phyloP scores from a whole-genome alignment of 177 flowering plant genomes.

The Vitis hybrid region DNA sequence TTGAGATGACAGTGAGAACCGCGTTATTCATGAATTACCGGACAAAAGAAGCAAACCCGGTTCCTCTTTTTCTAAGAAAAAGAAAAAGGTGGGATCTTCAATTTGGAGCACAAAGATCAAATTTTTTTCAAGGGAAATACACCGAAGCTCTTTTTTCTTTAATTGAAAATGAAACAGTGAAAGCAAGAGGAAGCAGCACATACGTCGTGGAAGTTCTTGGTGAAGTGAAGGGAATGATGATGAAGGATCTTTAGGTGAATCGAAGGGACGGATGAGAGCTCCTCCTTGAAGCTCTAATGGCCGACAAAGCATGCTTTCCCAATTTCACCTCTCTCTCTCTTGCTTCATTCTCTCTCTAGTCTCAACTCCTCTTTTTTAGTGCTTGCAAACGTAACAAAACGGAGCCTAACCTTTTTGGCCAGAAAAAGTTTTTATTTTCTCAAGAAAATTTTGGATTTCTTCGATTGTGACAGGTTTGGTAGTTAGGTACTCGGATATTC shows the following conservation, averaged over 20 bases:
- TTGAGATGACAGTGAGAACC: slow-evolving; percentile 12
- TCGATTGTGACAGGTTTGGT: slow-evolving; percentile 11
- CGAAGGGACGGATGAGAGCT: slow-evolving; percentile 20
- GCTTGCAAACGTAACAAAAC: neutral
- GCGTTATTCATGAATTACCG: slow-evolving; percentile 14
- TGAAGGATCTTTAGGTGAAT: slow-evolving; percentile 12
- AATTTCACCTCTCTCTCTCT: slow-evolving; percentile 16
- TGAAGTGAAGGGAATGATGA: neutral
- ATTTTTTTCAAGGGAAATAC: too few relatives aligned
- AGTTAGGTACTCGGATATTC: slow-evolving; percentile 2
- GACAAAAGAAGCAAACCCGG: slow-evolving; percentile 19
- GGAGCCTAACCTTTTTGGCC: neutral
- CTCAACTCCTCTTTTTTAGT: neutral
- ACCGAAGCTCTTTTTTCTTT: too few relatives aligned
- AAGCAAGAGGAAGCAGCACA: neutral
- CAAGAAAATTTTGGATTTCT: slow-evolving; percentile 11
- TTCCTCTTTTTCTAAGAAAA: slow-evolving; percentile 6
- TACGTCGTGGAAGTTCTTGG: neutral
- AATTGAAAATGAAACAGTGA: too few relatives aligned
- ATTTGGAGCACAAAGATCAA: slow-evolving; percentile 9
- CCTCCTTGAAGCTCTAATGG: slow-evolving; percentile 52
- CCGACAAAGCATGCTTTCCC: slow-evolving; percentile 53
- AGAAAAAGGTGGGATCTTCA: slow-evolving; percentile 14
- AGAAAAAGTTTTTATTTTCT: neutral
- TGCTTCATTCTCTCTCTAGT: slow-evolving; percentile 10